Evolutionary conservation across 1,284 basidiomycete genomes (phyloP), one percentile per base, ranked within the genome.

Genomic region (Ganoderma lingzhi): DNA sequence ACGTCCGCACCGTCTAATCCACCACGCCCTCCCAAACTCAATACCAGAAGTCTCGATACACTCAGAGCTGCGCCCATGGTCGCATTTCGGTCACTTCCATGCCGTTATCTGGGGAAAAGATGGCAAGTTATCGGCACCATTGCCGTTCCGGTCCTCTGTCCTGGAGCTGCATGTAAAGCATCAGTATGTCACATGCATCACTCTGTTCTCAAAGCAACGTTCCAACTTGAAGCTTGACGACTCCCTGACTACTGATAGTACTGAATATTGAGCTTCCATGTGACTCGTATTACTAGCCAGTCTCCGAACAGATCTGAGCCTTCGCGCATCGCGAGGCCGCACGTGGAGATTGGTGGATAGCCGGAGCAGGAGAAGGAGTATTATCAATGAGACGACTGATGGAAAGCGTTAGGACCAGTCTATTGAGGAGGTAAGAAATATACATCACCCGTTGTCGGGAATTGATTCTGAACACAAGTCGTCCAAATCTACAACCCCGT

Each of bases 161-260:
- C 19, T 28, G 48, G 23, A 28, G 10, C 48, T 28, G 48, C 23
- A 51, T 51, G 48, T 51, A 51, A 51, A 23, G 23, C 10, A 53
- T 53, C 48, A 53, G 48, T 53, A 53, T 53, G 48, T 53, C 48
- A 53, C 48, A 53, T 53, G 48, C 10, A 53, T 14, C n/a, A 28
- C 23, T 14, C 3, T 53, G 48, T 53, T 53, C 48, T 53, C 48
- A 53, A n/a, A 28, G 48, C 48, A 53, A 28, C 48, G 23, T 53
- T 23, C 48, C 48, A 28, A 48, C 45, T 48, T 48, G n/a, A 53
- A 48, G 45, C 45, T 48, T 28, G 45, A 48, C n/a, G 45, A 19
- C 45, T 23, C 45, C 45, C 23, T 48, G 48, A 53, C 48, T 53
- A 28, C 48, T 53, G 10, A 14, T 23, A 53, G 23, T 53, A 28